Conservation (phyloP, 257 asterid genomes). For the Fraxinus anomala region DNA sequence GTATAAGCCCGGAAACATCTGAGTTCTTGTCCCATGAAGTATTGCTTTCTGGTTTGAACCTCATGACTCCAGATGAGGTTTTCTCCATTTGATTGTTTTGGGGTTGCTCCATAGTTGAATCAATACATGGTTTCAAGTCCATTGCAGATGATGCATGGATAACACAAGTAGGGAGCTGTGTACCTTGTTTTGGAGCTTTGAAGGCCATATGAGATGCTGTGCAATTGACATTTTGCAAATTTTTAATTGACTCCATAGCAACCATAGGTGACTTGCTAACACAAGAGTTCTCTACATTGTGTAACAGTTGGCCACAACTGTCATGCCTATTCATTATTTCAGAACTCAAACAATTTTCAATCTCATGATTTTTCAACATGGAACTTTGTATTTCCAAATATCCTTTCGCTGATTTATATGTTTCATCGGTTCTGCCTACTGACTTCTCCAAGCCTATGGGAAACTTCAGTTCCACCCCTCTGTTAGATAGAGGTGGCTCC, state of each 20-base stretch:
- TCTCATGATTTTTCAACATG: too few species aligned
- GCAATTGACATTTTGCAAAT: constrained; percentile 36
- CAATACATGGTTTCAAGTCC: constrained; percentile 29
- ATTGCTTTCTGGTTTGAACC: constrained; percentile 32
- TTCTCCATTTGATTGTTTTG: constrained; percentile 31
- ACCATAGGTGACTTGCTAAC: constrained; percentile 28
- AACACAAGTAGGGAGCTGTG: constrained; percentile 31
- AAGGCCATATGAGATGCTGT: constrained; percentile 28
- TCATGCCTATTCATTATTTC: constrained; percentile 32
- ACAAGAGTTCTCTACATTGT: constrained; percentile 19
- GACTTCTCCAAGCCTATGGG: constrained; percentile 36
- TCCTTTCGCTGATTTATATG: too few species aligned
- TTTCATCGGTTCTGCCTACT: constrained; percentile 28
- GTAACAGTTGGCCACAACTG: constrained; percentile 20
- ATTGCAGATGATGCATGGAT: constrained; percentile 37
- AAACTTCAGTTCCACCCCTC: constrained; percentile 34
- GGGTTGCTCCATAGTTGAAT: constrained; percentile 31
- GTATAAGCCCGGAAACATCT: constrained; percentile 35
- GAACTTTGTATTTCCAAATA: too few species aligned
- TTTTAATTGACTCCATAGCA: constrained; percentile 29
- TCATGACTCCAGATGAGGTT: constrained; percentile 24
- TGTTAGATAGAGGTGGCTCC: constrained; percentile 38
- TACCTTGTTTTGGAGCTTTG: constrained; percentile 31
- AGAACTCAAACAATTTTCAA: constrained; percentile 26
- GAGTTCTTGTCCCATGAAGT: constrained; percentile 38